Evolutionary conservation across 2,329 filamentous ascomycete genomes (phyloP), one percentile per base, ranked within the genome.

Genomic region (Fusarium mexicanum): DNA sequence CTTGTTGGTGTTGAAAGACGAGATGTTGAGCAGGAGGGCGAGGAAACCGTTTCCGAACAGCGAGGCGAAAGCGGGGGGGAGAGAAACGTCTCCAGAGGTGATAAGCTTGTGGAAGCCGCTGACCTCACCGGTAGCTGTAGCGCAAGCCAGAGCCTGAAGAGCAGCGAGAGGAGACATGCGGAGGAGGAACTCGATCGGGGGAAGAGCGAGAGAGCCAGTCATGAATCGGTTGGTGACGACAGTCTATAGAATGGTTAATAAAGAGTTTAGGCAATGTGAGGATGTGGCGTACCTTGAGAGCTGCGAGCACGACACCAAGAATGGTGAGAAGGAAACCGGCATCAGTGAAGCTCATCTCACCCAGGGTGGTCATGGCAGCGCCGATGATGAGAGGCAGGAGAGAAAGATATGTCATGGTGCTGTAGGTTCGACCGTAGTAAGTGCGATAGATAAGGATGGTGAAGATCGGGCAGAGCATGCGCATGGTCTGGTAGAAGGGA

Each of bases 401-500:
- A 22, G 90, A 89, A 33, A 90, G 79, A 78, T 91, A 91, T 20
- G 89, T 91, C 73, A 85, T 83, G 38, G 77, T 84, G 67, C 87
- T 85, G 80, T 91, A 91, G 24, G 84, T 86, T 61, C 88, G 87
- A 68, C 83, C 80, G 79, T 88, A 91, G 78, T 86, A 85, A 58
- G 88, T 77, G 59, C 88, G 87, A 83, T 89, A 91, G 79, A 91
- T 90, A 71, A 90, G 79, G 64, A 91, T 87, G 60, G 90, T 90
- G 79, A 91, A 89, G 76, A 91, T 85, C 35, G 90, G 90, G 68
- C 86, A 88, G 26, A 89, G 88, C 69, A 90, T 90, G 72, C 90
- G 87, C 80, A 91, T 87, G 66, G 90, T 89, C 79, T 91, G 90
- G 80, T 91, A 90, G 80, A 91, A 91, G 5, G 90, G 88, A n/a